phyloP scores from a whole-genome alignment of 495 filamentous ascomycete species.

The Tuber magnatum region DNA sequence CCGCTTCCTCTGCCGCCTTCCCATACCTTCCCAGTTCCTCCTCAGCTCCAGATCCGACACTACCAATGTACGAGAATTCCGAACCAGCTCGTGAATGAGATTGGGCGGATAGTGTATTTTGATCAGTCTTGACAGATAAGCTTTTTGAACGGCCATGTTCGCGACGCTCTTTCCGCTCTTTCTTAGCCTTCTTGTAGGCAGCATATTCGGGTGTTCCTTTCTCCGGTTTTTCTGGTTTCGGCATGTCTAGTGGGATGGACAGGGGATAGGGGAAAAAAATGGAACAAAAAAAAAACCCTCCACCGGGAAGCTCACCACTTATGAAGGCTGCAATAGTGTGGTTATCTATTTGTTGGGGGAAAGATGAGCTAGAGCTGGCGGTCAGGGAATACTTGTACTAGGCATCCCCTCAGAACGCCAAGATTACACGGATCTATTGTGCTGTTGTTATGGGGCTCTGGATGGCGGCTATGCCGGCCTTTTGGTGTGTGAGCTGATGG shows the following conservation, averaged over 20 bases:
- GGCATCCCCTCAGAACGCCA: neutral
- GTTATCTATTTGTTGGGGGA: neutral
- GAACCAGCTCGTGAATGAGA: conserved; percentile 25
- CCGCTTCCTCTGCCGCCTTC: conserved; percentile 4
- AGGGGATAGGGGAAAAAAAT: neutral
- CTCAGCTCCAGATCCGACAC: conserved; percentile 21
- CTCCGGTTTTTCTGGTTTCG: conserved; percentile 32
- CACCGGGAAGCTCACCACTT: neutral
- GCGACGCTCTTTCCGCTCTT: conserved; percentile 24
- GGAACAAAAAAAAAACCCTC: neutral
- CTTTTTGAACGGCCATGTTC: conserved; percentile 17
- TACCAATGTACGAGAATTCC: conserved; percentile 21
- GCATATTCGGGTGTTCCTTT: conserved; percentile 35
- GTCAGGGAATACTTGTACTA: neutral
- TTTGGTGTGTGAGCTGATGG: neutral
- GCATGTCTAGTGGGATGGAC: conserved; percentile 18
- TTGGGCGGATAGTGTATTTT: neutral
- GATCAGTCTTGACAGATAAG: conserved; percentile 16
- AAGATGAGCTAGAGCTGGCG: neutral
- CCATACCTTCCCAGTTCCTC: conserved; percentile 11
- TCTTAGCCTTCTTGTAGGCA: conserved; percentile 37
- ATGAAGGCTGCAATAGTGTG: neutral
- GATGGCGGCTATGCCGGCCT: neutral
- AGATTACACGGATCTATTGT: neutral
- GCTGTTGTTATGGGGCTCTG: neutral